Percentiles rank a stretch among this genome's conserved stretches.
These are phyloP conservation scores for Metschnikowia sp. DNA, from an alignment of 805 yeast genomes.

Conservation along the genomic window DNA sequence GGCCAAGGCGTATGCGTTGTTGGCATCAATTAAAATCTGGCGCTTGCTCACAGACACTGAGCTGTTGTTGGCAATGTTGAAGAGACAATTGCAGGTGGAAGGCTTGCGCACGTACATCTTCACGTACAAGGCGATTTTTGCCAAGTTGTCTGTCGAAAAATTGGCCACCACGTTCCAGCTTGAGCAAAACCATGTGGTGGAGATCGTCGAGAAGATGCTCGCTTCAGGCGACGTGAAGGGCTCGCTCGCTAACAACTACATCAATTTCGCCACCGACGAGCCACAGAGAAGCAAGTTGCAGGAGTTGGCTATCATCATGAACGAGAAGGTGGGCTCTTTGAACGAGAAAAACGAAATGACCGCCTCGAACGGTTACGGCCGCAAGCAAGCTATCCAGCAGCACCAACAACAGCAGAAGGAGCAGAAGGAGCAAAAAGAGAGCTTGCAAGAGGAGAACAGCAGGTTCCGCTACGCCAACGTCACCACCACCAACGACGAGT, in stretches of 20 bases:
- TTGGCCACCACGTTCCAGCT: constrained; percentile 68
- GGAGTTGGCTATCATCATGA: constrained; percentile 79
- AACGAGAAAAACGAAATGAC: constrained; percentile 84
- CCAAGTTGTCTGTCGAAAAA: constrained; percentile 66
- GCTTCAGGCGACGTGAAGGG: constrained; percentile 76
- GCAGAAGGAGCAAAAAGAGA: constrained; percentile 30
- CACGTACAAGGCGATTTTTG: constrained; percentile 73
- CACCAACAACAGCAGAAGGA: constrained; percentile 33
- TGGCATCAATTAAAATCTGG: constrained; percentile 83
- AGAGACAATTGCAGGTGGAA: constrained; percentile 77
- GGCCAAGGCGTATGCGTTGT: constrained; percentile 68
- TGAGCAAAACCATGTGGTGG: constrained; percentile 50
- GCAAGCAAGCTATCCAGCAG: constrained; percentile 38
- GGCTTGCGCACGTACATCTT: constrained; percentile 91
- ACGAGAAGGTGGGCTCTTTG: constrained; percentile 74
- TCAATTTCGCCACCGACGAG: constrained; percentile 65
- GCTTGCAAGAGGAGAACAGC: constrained; percentile 35
- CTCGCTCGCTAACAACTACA: constrained; percentile 60
- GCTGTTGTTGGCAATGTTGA: constrained; percentile 65
- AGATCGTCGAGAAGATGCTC: constrained; percentile 72
- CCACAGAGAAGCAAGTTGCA: constrained; percentile 82
- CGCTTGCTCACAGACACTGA: constrained; percentile 69
- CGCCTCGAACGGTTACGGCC: constrained; percentile 67
- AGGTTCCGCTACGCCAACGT: constrained; percentile 45
- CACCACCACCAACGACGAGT: constrained; percentile 42